Conservation (phyloP, 2,329 filamentous ascomycete genomes). For the Sporothrix inflata region DNA sequence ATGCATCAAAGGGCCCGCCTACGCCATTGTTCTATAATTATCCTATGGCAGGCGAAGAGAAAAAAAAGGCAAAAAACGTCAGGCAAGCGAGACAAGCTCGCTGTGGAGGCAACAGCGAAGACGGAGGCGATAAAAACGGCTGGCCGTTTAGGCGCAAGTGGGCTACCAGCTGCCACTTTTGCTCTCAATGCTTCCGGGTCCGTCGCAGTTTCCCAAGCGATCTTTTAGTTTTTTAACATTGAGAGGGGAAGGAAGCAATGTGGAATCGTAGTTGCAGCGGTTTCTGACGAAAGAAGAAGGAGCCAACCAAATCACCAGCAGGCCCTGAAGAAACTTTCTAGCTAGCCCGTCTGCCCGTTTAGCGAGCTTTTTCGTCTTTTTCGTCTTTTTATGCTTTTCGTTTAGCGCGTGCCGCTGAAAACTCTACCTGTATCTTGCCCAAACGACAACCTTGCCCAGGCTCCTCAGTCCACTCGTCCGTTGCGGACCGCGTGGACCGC, state of each 20-base stretch:
- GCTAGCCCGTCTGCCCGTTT: background rate
- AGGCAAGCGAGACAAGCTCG: background rate
- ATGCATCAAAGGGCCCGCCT: background rate
- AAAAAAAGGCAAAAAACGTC: background rate
- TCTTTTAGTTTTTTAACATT: background rate
- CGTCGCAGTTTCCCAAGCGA: background rate
- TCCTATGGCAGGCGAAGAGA: background rate
- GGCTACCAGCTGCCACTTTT: background rate
- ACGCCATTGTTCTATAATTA: slow-evolving; percentile 7
- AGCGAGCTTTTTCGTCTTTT: background rate
- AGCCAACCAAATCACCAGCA: background rate
- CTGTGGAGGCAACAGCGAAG: background rate
- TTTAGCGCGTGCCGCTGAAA: background rate
- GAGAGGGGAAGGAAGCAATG: background rate
- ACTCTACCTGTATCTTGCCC: background rate
- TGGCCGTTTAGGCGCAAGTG: slow-evolving; percentile 2
- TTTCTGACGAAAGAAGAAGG: slow-evolving; percentile 9
- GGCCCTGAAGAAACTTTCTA: background rate
- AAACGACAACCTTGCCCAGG: background rate
- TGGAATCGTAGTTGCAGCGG: background rate
- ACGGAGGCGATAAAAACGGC: slow-evolving; percentile 1
- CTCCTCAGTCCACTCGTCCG: background rate
- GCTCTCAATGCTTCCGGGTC: background rate
- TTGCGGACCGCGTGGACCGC: background rate
- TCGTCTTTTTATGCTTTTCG: background rate